phyloP scores from a whole-genome alignment of 257 asterid genomes.

The Scutellaria barbata region DNA sequence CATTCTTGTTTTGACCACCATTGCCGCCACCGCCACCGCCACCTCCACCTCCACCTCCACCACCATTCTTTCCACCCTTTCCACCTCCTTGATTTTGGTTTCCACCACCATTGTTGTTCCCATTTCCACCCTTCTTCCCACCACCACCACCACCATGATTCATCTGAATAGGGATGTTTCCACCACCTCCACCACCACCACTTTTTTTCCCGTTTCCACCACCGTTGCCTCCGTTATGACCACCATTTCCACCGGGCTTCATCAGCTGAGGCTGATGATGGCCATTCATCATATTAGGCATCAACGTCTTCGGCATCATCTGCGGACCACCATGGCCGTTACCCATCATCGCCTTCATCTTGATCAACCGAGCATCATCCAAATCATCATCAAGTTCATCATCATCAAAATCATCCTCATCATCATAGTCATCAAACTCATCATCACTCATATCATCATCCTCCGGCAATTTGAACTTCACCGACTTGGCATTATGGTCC shows the following conservation, averaged over 20 bases:
- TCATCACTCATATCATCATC: constrained; percentile 66
- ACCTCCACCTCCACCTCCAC: too few relatives aligned
- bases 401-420: constrained; percentile 40
- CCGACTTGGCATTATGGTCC: constrained; percentile 56
- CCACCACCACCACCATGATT: constrained; percentile 49
- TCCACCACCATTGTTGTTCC: constrained; percentile 47
- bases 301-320: constrained; percentile 60
- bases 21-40: constrained; percentile 46
- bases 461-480: constrained; percentile 59
- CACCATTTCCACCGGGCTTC: constrained; percentile 49
- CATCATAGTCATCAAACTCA: constrained; percentile 48
- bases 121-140: constrained; percentile 52
- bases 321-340: constrained; percentile 44
- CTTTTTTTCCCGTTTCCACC: constrained; percentile 42
- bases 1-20: constrained; percentile 52
- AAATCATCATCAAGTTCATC: constrained; percentile 65
- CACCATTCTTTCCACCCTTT: constrained; percentile 49
- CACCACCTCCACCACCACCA: constrained; percentile 41
- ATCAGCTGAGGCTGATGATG: constrained; percentile 51
- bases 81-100: constrained; percentile 49
- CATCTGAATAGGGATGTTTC: constrained; percentile 36
- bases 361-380: constrained; percentile 51
- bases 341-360: constrained; percentile 63
- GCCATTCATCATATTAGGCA: constrained; percentile 57
- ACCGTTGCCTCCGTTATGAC: not conserved